Evolutionary conservation across 495 filamentous ascomycete species (phyloP).

Genomic region (Penicillium canariense): DNA sequence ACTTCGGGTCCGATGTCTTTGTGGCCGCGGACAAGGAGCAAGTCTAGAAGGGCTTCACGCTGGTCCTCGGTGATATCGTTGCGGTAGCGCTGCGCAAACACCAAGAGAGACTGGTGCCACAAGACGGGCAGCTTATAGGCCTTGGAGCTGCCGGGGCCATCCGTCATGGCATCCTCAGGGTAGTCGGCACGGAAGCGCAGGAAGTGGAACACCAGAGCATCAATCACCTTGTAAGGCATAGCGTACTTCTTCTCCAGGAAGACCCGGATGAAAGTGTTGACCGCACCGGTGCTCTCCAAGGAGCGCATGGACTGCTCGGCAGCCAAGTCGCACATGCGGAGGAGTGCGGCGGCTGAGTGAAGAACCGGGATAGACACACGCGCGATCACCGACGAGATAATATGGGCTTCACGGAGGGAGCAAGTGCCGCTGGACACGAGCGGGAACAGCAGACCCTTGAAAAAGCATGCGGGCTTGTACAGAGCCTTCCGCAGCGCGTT

Average conservation of each 20-base stretch:
- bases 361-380: constrained; percentile 81
- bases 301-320: constrained; percentile 77
- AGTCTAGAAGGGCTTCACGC: constrained; percentile 84
- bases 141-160: constrained; percentile 44
- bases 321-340: constrained; percentile 88
- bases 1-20: constrained; percentile 88
- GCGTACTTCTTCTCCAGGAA: constrained; percentile 97
- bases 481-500: constrained; percentile 86
- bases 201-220: constrained; percentile 95
- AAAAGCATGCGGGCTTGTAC: constrained; percentile 95
- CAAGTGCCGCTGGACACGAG: constrained; percentile 73
- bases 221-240: constrained; percentile 89
- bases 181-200: constrained; percentile 71
- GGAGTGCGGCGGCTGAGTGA: constrained; percentile 88
- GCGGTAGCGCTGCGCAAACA: constrained; percentile 90
- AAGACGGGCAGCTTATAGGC: constrained; percentile 72
- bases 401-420: constrained; percentile 87
- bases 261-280: constrained; percentile 88
- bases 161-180: constrained; percentile 48
- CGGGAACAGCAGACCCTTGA: constrained; percentile 94
- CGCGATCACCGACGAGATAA: constrained; percentile 78
- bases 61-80: constrained; percentile 94
- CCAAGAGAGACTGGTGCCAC: constrained; percentile 85
- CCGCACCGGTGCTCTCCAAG: constrained; percentile 74
- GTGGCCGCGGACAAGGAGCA: constrained; percentile 84